Evolutionary conservation across 2,329 filamentous ascomycete genomes (phyloP), one percentile per base, ranked within the genome.

Genomic region (Sclerotinia borealis): DNA sequence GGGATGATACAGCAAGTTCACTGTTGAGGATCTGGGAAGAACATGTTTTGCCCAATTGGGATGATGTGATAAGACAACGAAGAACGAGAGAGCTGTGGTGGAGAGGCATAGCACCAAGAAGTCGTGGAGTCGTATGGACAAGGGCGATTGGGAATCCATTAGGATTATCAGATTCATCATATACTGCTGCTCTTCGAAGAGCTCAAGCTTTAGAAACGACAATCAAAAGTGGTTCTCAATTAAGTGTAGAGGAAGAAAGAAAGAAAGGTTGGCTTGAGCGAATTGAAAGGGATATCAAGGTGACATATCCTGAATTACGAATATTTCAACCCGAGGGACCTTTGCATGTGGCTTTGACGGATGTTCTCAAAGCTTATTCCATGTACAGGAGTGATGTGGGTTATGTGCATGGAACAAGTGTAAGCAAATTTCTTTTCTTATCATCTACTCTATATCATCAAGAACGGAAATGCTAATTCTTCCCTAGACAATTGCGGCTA

Each of bases 371-470:
- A 70, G 91, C 91, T 8, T 93, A 93, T 75, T 82, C 87, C 61
- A 89, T 92, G 84, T 95, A 95, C 76, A 83, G 91, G 65, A 88
- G 86, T 68, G 91, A 95, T 72, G 89, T 93, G 71, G 89, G 90
- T 66, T 92, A 92, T 71, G 82, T 91, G 63, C 81, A 83, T 66
- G 89, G 90, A 61, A 90, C 88, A 68, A 90, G 92, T 72, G 87
- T 91, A 75, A 80, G 88, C 81, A 63, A 49, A 55, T 10, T 47
- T 6, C 6, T 55, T 19, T 54, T 41, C 34, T 56, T 11, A 11
- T 19, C 62, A 59, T 59, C 61, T 59, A 19, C 63, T n/a, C 19
- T 8, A 17, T 9, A 3, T 22, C 15, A 29, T 41, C 61, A 61
- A 25, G 50, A 59, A 59, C 49, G n/a, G 29, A 22, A 31, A 37